Conservation (phyloP, 1,139 yeast genomes). For the Yamadazyma dushanensis region DNA sequence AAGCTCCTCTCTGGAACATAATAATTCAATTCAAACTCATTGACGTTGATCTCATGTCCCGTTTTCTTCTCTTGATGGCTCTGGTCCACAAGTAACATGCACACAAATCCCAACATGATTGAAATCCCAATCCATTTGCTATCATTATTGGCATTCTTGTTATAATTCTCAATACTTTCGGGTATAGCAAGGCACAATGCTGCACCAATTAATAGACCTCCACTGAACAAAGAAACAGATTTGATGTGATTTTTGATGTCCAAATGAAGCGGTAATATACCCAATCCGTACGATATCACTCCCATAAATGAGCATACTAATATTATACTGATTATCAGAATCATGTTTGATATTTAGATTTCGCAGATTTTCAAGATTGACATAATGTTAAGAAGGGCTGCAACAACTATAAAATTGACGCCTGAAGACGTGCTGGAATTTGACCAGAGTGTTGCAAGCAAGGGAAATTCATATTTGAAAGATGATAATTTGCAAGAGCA, state of each 20-base stretch:
- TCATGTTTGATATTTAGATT: slow-evolving; percentile 5
- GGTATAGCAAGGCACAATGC: slow-evolving; percentile 67
- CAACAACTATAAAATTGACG: slow-evolving; percentile 62
- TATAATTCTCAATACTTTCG: slow-evolving; percentile 60
- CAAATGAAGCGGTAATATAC: slow-evolving; percentile 28
- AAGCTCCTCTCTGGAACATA: slow-evolving; percentile 7
- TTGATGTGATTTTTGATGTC: slow-evolving; percentile 18
- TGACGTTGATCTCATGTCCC: slow-evolving; percentile 5
- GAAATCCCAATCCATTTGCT: slow-evolving; percentile 18
- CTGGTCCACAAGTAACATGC: slow-evolving; percentile 15
- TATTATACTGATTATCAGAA: slow-evolving; percentile 13
- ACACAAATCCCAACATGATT: slow-evolving; percentile 14
- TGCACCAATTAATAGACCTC: slow-evolving; percentile 66
- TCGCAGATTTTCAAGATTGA: slow-evolving; percentile 1
- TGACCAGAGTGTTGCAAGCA: slow-evolving; percentile 40
- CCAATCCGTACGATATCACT: slow-evolving; percentile 30
- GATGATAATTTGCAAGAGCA: slow-evolving; percentile 18
- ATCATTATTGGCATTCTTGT: slow-evolving; percentile 23
- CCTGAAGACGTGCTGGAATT: slow-evolving; percentile 66
- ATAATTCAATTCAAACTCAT: slow-evolving; percentile 11
- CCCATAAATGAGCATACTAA: slow-evolving; percentile 26
- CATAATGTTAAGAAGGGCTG: slow-evolving; percentile 60
- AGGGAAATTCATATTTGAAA: slow-evolving; percentile 13
- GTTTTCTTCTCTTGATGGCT: slow-evolving; percentile 3
- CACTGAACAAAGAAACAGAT: slow-evolving; percentile 48